Evolutionary conservation across 2,329 filamentous ascomycete genomes (phyloP).

Genomic region (Sporothrix brasiliensis): DNA sequence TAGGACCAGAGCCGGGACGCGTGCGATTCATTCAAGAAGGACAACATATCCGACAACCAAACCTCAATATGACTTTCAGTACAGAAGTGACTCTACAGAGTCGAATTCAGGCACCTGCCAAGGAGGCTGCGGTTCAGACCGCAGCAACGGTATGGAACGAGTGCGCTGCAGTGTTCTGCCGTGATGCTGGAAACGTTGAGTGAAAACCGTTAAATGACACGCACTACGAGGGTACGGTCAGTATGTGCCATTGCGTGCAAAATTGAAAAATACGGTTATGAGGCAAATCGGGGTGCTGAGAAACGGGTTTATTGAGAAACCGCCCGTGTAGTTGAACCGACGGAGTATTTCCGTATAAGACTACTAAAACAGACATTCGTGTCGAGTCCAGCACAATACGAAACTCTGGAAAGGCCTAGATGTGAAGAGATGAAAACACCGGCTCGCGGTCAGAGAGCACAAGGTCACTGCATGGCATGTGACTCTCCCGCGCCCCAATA

Average conservation of each 20-base stretch:
- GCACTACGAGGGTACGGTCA: too few species aligned
- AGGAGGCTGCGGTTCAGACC: not conserved
- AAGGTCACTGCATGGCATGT: conserved; percentile 25
- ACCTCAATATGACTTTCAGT: not conserved
- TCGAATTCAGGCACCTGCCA: not conserved
- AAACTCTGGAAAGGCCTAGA: not conserved
- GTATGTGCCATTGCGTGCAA: not conserved
- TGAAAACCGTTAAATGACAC: not conserved
- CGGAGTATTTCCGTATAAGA: not conserved
- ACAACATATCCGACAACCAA: not conserved
- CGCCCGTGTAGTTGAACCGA: not conserved
- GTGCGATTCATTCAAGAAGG: not conserved
- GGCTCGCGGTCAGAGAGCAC: conserved; percentile 17
- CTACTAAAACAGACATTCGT: not conserved
- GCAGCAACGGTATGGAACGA: conserved; percentile 17
- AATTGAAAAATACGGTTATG: not conserved
- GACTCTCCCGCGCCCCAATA: conserved; percentile 21
- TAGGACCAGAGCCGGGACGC: not conserved
- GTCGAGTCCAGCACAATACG: not conserved
- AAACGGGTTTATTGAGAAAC: not conserved
- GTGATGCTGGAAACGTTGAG: too few species aligned
- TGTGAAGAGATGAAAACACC: not conserved
- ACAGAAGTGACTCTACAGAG: not conserved
- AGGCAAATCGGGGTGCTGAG: not conserved
- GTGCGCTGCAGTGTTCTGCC: not conserved